Base-by-base conservation (phyloP, 1,139 yeast genomes). In the Nakaseomyces sp. region DNA sequence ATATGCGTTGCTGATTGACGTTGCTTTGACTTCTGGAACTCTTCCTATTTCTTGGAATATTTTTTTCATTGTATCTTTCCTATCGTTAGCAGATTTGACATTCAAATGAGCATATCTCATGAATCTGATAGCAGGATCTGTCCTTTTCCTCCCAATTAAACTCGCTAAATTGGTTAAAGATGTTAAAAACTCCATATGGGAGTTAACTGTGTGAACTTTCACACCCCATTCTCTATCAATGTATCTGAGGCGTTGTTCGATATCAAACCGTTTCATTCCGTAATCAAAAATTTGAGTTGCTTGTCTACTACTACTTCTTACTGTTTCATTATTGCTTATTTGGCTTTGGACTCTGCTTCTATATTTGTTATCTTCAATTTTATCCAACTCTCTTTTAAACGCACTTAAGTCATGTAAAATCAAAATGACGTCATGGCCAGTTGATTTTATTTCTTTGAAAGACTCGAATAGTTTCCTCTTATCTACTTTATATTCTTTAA, bases 141-240 rank as follows among this genome's bases (percentile, higher is more conserved):
- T 75, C 28, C 77, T 55, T 6, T 76, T 66, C 22, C 66, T 60
- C 0, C 79, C 72, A 8, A 81, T 69, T 0, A 86, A 70, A 52
- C 77, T 73, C 0, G 83, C 68, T 50, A 79, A 71, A 12, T 80
- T 72, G 36, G 67, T 69, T 18, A 80, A 55, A 79, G 85, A 77
- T 9, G 67, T 69, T 1, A 72, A 46, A 10, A 76, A 68, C 43
- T 81, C 88, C 20, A 64, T 61, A 16, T 60, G 51, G 3, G 73
- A 55, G 32, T 48, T 48, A 1, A 50, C 54, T 4, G 48, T 56
- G 50, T 47, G 52, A 43, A 45, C 32, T 43, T 43, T 55, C 2
- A 56, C 49, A 4, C 53, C 50, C 61, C 61, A 57, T 41, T 50
- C 45, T 29, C 60, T 44, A 43, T 56, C 56, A 26, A 57, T 56